Conservation (phyloP, 78 protist genomes). For the Mastigamoeba balamuthi region DNA sequence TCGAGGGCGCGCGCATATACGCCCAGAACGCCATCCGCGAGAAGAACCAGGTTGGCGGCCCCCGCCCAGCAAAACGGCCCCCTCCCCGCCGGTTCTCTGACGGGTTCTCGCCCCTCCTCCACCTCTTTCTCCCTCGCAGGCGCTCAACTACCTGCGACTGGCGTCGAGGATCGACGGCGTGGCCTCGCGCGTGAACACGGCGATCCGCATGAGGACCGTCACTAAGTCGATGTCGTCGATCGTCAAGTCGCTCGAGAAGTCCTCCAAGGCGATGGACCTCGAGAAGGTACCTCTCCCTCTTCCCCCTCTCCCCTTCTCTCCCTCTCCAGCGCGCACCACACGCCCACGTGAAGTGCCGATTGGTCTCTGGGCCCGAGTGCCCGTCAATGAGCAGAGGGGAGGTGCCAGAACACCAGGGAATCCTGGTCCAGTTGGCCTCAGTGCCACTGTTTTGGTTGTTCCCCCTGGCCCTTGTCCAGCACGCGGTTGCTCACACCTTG, state of each 20-base stretch:
- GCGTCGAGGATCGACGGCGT: conserved; percentile 88
- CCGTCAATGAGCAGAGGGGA: too few relatives aligned
- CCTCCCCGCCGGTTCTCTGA: too few relatives aligned
- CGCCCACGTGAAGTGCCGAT: not conserved
- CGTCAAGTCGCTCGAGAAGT: conserved; percentile 73
- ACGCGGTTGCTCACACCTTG: too few relatives aligned
- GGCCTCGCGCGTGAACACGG: conserved; percentile 82
- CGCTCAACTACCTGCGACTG: conserved; percentile 74
- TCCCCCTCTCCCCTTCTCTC: not conserved
- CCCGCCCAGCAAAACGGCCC: too few relatives aligned
- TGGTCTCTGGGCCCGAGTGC: too few relatives aligned
- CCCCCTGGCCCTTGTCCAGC: too few relatives aligned
- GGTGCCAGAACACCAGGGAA: too few relatives aligned
- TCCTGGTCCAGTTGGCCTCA: too few relatives aligned
- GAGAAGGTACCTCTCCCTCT: conserved; percentile 29
- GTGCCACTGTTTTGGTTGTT: too few relatives aligned
- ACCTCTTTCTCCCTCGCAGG: not conserved
- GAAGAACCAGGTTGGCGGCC: conserved; percentile 59
- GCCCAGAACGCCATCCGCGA: conserved; percentile 93
- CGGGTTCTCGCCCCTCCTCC: too few relatives aligned
- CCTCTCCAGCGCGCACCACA: too few relatives aligned
- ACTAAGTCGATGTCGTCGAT: conserved; percentile 63
- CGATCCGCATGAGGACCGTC: conserved; percentile 76
- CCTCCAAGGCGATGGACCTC: conserved; percentile 73
- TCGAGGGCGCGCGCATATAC: conserved; percentile 89